Evolutionary conservation across 306 rosid species (phyloP), one percentile per base, ranked within the genome.

Genomic region (Sophora flavescens): DNA sequence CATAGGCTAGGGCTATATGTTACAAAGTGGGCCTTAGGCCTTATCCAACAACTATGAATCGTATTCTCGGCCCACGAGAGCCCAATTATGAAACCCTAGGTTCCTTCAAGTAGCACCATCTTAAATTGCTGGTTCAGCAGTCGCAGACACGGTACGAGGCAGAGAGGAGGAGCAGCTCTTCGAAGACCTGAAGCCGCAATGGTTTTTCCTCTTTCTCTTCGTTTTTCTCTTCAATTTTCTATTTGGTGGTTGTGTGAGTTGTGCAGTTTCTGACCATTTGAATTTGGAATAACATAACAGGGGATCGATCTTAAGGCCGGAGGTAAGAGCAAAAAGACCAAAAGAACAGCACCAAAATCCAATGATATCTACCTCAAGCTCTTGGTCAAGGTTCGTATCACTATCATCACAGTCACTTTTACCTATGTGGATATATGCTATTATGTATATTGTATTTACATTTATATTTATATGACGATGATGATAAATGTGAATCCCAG

Each of bases 271-370:
- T 47, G 0, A 57, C 68, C 0, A 8, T 5, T 61, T 78, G 54
- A 26, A 54, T 68, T 54, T 11, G 26, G 28, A 1, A 2, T 2
- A 8, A 47, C 52, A 12, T 47, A 47, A 47, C 69, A 82, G 88
- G 88, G 87, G 11, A 81, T 84, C 72, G 84, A 84, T 78, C 87
- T 93, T 4, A 89, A 89, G 4, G 98, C 97, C 1, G 98, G 98
- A 83, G 98, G 98, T 81, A 93, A 93, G 92, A 84, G 87, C 91
- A 93, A 93, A 83, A 89, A 89, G 78, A 69, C 93, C 48, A 91
- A 93, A 63, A 84, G 97, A 45, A 91, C 96, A 0, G 93, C 97
- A 12, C 98, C 97, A 0, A 93, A 91, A 32, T 93, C 97, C 61
- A 87, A 91, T 62, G 98, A 93, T 87, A 89, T 93, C 78, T 93